Conservation (phyloP, 352 stramenopile genomes). For the Pythium rishiriense region DNA sequence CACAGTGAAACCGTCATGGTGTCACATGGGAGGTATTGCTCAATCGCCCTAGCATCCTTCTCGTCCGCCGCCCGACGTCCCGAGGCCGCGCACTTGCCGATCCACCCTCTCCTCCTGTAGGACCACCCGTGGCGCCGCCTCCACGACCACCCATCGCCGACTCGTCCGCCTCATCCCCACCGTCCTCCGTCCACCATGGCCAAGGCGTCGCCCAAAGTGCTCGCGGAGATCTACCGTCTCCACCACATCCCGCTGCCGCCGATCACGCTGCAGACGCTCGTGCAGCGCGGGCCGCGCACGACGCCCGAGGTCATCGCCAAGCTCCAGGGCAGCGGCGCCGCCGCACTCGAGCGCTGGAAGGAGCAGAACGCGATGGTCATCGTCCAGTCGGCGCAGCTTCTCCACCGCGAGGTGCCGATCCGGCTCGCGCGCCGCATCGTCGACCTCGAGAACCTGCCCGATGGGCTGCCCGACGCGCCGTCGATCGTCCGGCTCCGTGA, state of each 20-base stretch:
- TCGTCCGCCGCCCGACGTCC: not conserved
- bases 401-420: constrained; percentile 82
- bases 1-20: constrained; percentile 11
- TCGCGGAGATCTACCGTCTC: constrained; percentile 81
- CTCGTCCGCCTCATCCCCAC: no score
- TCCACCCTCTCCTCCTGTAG: not conserved
- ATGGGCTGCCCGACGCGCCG: constrained; percentile 55
- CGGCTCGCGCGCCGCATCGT: constrained; percentile 79
- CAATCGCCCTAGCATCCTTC: constrained; percentile 8
- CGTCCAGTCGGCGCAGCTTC: constrained; percentile 73
- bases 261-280: constrained; percentile 78
- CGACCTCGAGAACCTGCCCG: constrained; percentile 80
- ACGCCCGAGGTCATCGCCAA: constrained; percentile 47
- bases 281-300: constrained; percentile 61
- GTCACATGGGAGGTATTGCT: constrained; percentile 18
- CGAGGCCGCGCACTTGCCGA: not conserved
- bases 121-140: no score
- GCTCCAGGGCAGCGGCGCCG: constrained; percentile 49
- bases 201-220: constrained; percentile 57
- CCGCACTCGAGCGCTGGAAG: constrained; percentile 55
- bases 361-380: constrained; percentile 68
- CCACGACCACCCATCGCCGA: no score
- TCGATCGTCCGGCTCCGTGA: constrained; percentile 67
- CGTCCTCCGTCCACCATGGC: constrained; percentile 19
- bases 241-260: constrained; percentile 79